Percentiles rank a stretch among this genome's conserved stretches.
Evolutionary conservation across 164 flowering plant species (phyloP).

Genomic region (Berberis thunbergii): DNA sequence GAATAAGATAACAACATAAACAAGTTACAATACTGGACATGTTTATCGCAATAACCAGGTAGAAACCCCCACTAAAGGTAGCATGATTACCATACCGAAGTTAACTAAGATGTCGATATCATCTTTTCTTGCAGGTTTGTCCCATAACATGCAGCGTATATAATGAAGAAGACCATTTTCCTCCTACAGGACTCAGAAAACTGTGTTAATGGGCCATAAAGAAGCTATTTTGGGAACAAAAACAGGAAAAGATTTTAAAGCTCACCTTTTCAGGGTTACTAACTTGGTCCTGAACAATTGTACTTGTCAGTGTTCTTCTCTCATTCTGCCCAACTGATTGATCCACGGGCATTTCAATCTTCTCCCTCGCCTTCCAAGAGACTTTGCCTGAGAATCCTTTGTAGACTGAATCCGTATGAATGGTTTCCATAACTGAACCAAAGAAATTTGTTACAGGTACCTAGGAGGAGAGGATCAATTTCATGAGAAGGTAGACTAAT

Average conservation of each 20-base stretch:
- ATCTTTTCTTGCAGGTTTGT: conserved; percentile 25
- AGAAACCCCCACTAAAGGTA: conserved; percentile 35
- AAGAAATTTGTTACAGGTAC: conserved; percentile 95
- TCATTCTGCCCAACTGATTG: conserved; percentile 17
- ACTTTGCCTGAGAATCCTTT: conserved; percentile 25
- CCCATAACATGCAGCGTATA: conserved; percentile 12
- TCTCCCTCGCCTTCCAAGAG: not conserved
- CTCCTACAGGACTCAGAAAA: conserved; percentile 18
- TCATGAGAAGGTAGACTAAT: not conserved
- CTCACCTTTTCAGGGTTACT: conserved; percentile 25
- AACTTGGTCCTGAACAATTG: conserved; percentile 17
- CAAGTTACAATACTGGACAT: too few species aligned
- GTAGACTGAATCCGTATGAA: conserved; percentile 80
- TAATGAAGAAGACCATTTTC: conserved; percentile 15
- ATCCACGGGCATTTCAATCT: conserved; percentile 19
- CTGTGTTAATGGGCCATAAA: not conserved
- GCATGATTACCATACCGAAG: conserved; percentile 50
- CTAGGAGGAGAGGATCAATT: conserved; percentile 22
- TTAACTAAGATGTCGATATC: conserved; percentile 42
- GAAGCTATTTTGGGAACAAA: not conserved
- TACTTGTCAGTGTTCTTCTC: conserved; percentile 19
- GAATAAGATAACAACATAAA: too few species aligned
- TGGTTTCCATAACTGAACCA: conserved; percentile 95
- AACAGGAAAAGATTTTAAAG: not conserved
- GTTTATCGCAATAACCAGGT: conserved; percentile 36